phyloP scores from a whole-genome alignment of 164 flowering plant genomes.

The Euptelea pleiosperma region DNA sequence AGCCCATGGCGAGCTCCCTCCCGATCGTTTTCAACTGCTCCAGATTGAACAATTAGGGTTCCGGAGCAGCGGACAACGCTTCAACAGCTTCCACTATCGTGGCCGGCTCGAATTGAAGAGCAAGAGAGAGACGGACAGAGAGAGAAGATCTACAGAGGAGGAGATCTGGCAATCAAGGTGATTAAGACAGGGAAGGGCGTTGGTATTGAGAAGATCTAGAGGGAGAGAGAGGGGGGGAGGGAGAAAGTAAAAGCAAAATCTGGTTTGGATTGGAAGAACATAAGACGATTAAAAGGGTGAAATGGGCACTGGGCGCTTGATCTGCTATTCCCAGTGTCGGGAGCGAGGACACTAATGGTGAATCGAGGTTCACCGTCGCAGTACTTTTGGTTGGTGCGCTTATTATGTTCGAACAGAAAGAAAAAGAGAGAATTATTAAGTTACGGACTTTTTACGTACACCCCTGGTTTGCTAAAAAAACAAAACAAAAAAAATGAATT shows the following conservation, averaged over 20 bases:
- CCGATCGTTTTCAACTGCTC: slow-evolving; percentile 96
- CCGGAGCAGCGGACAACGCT: slow-evolving; percentile 15
- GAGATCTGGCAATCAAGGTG: not conserved
- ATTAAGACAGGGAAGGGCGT: not conserved
- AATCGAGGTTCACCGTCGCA: no score
- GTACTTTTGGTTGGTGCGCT: no score
- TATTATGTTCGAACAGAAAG: no score
- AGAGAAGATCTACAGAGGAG: no score
- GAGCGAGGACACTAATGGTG: not conserved
- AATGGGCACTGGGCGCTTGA: not conserved
- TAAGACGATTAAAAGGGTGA: not conserved
- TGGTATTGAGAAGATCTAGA: not conserved
- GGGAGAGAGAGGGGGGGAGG: not conserved
- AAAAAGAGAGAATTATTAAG: no score
- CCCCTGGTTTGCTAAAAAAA: no score
- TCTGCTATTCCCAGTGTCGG: slow-evolving; percentile 6
- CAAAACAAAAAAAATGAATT: no score
- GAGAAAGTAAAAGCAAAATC: not conserved
- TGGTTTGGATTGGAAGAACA: no score
- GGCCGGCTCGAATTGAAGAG: not conserved
- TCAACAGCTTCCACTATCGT: not conserved
- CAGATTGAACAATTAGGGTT: slow-evolving; percentile 34
- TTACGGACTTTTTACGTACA: no score
- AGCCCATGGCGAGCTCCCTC: slow-evolving; percentile 98
- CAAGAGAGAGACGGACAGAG: not conserved